Evolutionary conservation across 345 rosid genomes (phyloP).

Genomic region (Euphorbia peplus): DNA sequence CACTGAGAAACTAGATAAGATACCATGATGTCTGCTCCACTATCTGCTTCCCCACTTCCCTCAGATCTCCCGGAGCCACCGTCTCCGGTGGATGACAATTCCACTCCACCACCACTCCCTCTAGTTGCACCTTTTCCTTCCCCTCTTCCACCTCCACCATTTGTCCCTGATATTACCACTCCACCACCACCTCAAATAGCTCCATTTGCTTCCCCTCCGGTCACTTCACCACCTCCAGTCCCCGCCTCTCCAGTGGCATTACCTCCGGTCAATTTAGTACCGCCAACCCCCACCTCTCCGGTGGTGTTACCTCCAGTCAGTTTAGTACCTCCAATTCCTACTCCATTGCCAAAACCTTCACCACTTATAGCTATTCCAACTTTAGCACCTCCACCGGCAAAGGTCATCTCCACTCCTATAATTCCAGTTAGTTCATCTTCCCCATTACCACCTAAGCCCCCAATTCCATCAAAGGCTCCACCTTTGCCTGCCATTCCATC

Average conservation of each 20-base stretch:
- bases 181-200: slow-evolving; percentile 3
- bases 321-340: neutral
- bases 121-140: slow-evolving; percentile 2
- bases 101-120: slow-evolving; percentile 2
- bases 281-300: too few relatives aligned
- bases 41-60: neutral
- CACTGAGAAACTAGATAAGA: neutral
- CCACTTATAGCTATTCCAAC: neutral
- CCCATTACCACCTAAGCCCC: too few relatives aligned
- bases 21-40: slow-evolving; percentile 11
- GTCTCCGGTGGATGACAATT: neutral
- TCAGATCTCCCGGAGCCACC: slow-evolving; percentile 1
- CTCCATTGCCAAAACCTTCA: neutral
- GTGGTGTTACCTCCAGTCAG: too few relatives aligned
- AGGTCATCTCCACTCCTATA: neutral
- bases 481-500: too few relatives aligned
- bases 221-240: neutral
- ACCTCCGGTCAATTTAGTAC: slow-evolving; percentile 9
- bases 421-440: slow-evolving; percentile 13
- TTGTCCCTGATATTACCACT: neutral
- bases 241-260: neutral
- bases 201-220: neutral
- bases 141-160: slow-evolving; percentile 2
- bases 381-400: neutral
- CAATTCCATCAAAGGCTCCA: too few relatives aligned